Conservation (phyloP, 768 basidiomycete species). For the Trametes villosa region DNA sequence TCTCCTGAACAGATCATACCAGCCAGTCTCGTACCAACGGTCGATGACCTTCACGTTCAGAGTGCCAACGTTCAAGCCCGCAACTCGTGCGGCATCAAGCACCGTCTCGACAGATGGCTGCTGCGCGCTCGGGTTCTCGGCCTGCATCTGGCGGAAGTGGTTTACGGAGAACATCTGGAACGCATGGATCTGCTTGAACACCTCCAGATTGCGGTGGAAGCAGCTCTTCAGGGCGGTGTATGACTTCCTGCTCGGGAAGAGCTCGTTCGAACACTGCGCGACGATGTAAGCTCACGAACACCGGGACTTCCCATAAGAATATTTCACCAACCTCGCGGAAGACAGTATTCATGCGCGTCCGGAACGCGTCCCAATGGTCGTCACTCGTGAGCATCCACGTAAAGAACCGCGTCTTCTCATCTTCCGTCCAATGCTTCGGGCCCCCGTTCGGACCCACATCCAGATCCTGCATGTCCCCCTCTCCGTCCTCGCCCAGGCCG, state of each 20-base stretch:
- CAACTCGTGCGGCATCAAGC: constrained; percentile 65
- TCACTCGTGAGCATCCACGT: constrained; percentile 80
- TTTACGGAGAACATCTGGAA: constrained; percentile 60
- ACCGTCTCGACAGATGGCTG: constrained; percentile 75
- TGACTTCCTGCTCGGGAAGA: constrained; percentile 78
- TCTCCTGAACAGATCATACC: constrained; percentile 75
- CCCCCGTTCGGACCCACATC: constrained; percentile 43
- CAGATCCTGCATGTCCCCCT: constrained; percentile 17
- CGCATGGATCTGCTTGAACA: constrained; percentile 81
- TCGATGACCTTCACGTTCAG: constrained; percentile 75
- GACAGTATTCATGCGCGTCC: constrained; percentile 82
- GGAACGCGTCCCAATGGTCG: constrained; percentile 78
- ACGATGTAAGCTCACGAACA: neutral
- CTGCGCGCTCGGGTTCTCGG: constrained; percentile 28
- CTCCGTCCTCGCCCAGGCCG: constrained; percentile 2
- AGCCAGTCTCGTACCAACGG: constrained; percentile 78
- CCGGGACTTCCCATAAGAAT: constrained; percentile 10
- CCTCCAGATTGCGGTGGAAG: constrained; percentile 83
- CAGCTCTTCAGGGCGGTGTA: constrained; percentile 86
- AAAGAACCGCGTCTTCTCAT: constrained; percentile 79
- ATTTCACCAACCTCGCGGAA: constrained; percentile 63
- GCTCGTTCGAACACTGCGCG: constrained; percentile 65
- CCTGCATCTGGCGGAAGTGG: constrained; percentile 34
- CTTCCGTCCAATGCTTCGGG: constrained; percentile 85
- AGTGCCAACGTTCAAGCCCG: constrained; percentile 72